Evolutionary conservation across 208 protist genomes (phyloP).

Genomic region (Crithidia bombi): DNA sequence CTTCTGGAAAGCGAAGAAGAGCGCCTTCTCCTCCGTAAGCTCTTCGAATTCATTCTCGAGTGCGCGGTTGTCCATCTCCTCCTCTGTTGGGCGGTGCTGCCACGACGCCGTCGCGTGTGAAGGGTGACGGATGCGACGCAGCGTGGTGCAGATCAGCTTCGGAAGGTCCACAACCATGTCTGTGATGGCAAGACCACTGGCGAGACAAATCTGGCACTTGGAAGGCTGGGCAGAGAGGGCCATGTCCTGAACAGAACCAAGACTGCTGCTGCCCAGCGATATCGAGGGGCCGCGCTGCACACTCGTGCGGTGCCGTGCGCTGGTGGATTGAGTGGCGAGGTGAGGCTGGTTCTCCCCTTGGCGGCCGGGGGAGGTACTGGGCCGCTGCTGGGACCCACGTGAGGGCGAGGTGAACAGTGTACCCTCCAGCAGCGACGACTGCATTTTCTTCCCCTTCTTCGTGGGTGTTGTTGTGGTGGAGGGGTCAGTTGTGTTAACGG

Average conservation of each 20-base stretch:
- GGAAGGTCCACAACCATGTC: slow-evolving; percentile 79
- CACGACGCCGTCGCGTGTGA: slow-evolving; percentile 56
- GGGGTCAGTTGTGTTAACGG: background rate
- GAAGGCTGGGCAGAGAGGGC: slow-evolving; percentile 41
- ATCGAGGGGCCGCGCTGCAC: slow-evolving; percentile 17
- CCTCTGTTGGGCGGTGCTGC: slow-evolving; percentile 64
- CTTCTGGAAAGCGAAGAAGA: slow-evolving; percentile 73
- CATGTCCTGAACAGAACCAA: slow-evolving; percentile 10
- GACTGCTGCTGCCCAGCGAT: background rate
- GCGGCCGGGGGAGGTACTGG: slow-evolving; percentile 24
- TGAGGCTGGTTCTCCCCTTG: background rate
- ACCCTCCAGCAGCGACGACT: slow-evolving; percentile 10
- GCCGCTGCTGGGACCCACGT: slow-evolving; percentile 23
- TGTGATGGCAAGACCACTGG: slow-evolving; percentile 56
- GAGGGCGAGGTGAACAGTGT: slow-evolving; percentile 20
- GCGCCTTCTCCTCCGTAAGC: slow-evolving; percentile 76
- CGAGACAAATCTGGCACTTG: slow-evolving; percentile 68
- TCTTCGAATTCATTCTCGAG: slow-evolving; percentile 84
- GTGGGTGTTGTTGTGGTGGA: background rate
- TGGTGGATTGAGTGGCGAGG: background rate
- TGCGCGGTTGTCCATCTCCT: slow-evolving; percentile 58
- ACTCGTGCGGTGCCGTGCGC: slow-evolving; percentile 1
- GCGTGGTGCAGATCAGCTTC: slow-evolving; percentile 52
- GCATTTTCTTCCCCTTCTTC: slow-evolving; percentile 30
- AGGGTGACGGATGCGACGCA: slow-evolving; percentile 69